Percentiles rank a stretch among this genome's conserved stretches.
Evolutionary conservation across 176 grass and related monocot species (phyloP).

Genomic region (Triticum monococcum): DNA sequence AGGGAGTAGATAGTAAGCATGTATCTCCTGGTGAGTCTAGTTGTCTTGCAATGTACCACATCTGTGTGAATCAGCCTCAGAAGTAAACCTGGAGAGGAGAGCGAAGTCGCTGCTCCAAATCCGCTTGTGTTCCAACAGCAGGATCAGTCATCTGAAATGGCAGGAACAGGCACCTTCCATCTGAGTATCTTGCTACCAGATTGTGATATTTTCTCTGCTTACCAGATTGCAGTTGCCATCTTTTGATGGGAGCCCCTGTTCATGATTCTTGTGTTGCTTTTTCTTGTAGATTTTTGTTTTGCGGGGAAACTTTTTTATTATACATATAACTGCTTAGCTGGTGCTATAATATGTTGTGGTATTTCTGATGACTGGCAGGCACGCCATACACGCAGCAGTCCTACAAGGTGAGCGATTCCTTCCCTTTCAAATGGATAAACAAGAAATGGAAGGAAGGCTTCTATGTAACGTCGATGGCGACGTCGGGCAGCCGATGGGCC

Average conservation of each 20-base stretch:
- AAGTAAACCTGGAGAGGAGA: not conserved
- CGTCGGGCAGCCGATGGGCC: constrained; percentile 60
- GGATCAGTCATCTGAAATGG: not conserved
- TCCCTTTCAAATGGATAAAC: constrained; percentile 81
- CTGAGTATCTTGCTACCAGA: not conserved
- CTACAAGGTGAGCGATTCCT: constrained; percentile 80
- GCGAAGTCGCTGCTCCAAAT: not conserved
- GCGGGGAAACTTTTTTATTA: not conserved
- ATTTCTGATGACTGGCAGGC: constrained; percentile 35
- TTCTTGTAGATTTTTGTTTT: too few species aligned
- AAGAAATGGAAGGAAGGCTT: constrained; percentile 91
- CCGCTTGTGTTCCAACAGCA: not conserved
- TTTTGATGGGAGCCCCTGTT: not conserved
- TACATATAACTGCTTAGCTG: not conserved
- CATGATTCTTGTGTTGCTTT: not conserved
- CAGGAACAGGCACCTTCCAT: not conserved
- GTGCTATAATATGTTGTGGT: not conserved
- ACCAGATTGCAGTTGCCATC: not conserved
- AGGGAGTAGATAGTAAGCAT: not conserved
- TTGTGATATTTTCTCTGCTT: not conserved
- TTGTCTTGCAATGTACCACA: not conserved
- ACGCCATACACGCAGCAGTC: constrained; percentile 76
- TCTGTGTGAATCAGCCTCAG: not conserved
- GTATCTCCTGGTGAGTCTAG: not conserved
- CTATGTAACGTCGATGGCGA: constrained; percentile 77